Percentiles rank a stretch among this genome's conserved stretches.
Conservation (phyloP, 352 stramenopile genomes). For the Globisporangium perplexum region DNA sequence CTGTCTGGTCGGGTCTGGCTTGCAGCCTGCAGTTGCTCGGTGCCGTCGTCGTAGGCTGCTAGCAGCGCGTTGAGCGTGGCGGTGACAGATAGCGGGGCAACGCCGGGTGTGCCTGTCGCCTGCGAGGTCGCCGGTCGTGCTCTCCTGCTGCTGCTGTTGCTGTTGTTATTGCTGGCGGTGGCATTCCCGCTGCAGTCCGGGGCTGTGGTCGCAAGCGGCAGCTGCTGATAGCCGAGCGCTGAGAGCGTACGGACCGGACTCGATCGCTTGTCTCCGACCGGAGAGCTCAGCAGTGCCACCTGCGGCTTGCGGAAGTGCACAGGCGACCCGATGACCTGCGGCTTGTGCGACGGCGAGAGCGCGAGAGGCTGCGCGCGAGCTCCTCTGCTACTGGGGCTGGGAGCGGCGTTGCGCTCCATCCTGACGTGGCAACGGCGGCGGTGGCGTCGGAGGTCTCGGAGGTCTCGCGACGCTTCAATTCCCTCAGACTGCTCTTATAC, state of each 20-base stretch:
- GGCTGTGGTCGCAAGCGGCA: background rate
- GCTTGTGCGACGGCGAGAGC: background rate
- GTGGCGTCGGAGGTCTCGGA: slow-evolving; percentile 13
- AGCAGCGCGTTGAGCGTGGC: slow-evolving; percentile 35
- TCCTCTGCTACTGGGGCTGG: background rate
- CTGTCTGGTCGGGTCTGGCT: slow-evolving; percentile 3
- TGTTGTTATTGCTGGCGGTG: background rate
- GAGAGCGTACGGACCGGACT: slow-evolving; percentile 4
- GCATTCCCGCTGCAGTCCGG: background rate
- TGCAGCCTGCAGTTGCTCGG: slow-evolving; percentile 2
- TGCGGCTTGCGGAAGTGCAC: slow-evolving; percentile 10
- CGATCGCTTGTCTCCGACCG: background rate
- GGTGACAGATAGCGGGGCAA: slow-evolving; percentile 17
- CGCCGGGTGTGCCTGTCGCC: background rate
- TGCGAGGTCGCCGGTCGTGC: slow-evolving; percentile 1
- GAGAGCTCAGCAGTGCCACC: background rate
- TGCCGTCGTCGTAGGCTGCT: background rate
- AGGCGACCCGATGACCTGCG: slow-evolving; percentile 12
- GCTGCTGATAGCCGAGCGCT: background rate
- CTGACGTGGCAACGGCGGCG: slow-evolving; percentile 2
- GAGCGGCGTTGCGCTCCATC: slow-evolving; percentile 2
- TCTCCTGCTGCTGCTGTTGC: background rate
- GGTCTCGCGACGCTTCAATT: slow-evolving; percentile 18
- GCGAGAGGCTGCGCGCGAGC: slow-evolving; percentile 1
- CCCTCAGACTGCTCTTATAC: no score